Evolutionary conservation across 805 yeast genomes (phyloP), one percentile per base, ranked within the genome.

Genomic region (Wickerhamiella cacticola): DNA sequence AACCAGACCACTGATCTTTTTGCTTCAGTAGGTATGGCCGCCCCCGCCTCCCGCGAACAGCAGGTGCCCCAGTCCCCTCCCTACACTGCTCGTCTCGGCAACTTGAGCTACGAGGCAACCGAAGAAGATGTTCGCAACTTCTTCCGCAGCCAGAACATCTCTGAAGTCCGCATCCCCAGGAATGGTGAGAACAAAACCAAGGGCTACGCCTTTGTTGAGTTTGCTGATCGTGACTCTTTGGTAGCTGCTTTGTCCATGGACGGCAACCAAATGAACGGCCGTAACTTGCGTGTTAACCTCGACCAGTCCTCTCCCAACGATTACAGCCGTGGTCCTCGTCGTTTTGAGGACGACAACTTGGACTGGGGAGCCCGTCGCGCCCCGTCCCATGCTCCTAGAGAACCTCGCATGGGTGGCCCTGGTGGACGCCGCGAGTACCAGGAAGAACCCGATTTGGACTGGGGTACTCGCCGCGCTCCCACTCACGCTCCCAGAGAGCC

Each of bases 11-110:
- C 55, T 44, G 62, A 58, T 59, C 63, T 47, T 58, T 55, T 16
- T 55, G 62, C 63, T 39, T 59, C 62, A 46, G 63, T 63, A 22
- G 63, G 59, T 35, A 51, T 55, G 43, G 59, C 52, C 47, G 51
- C 66, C 38, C 55, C 62, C 50, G 71, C 66, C 52, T 71, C 84
- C 66, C 72, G 69, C 31, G 88, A 81, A 61, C 82, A 68, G 56
- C 95, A 95, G 38, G 73, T 92, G 52, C 99, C 99, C 41, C 89
- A 86, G 58, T 73, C 68, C 46, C 87, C 96, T 16, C 99, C 99
- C 48, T 92, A 67, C 73, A 81, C 83, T 59, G 96, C 95, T n/a
- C 78, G 85, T 63, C 73, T 89, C 55, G 76, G 77, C 62, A 87
- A 88, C 68, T 75, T 92, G 61, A 85, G 95, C 51, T 82, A 83